Conservation (phyloP, 805 yeast genomes). For the Vanderwaltozyma tropicalis region DNA sequence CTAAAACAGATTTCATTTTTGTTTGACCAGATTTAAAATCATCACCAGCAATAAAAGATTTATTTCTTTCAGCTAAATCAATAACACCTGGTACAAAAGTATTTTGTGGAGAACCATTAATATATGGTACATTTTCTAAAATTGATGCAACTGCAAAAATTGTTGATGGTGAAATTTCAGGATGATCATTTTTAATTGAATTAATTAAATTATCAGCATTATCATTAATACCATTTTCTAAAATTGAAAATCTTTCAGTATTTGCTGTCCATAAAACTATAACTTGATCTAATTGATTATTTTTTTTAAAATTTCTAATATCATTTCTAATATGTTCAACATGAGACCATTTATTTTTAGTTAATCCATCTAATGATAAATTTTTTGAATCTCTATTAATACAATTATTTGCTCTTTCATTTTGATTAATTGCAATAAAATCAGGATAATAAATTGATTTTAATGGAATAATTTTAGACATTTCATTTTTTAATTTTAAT, state of each 20-base stretch:
- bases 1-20: conserved; percentile 88
- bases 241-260: conserved; percentile 83
- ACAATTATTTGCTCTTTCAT: conserved; percentile 82
- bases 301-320: conserved; percentile 63
- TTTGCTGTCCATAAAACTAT: conserved; percentile 95
- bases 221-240: conserved; percentile 75
- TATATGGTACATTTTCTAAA: conserved; percentile 78
- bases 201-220: conserved; percentile 69
- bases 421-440: conserved; percentile 91
- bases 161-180: conserved; percentile 87
- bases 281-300: conserved; percentile 72
- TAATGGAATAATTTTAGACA: conserved; percentile 58
- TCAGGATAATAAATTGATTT: conserved; percentile 91
- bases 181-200: conserved; percentile 68
- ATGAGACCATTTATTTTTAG: conserved; percentile 73
- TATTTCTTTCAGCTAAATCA: conserved; percentile 71
- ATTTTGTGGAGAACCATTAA: conserved; percentile 95
- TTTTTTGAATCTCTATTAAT: conserved; percentile 34
- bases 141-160: conserved; percentile 88
- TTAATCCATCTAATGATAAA: conserved; percentile 37
- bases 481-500: conserved; percentile 53
- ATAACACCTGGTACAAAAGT: conserved; percentile 94
- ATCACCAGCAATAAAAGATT: conserved; percentile 86
- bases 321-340: conserved; percentile 80
- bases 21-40: conserved; percentile 97